phyloP scores from a whole-genome alignment of 2,329 filamentous ascomycete species.

The Pseudonectria foliicola region DNA sequence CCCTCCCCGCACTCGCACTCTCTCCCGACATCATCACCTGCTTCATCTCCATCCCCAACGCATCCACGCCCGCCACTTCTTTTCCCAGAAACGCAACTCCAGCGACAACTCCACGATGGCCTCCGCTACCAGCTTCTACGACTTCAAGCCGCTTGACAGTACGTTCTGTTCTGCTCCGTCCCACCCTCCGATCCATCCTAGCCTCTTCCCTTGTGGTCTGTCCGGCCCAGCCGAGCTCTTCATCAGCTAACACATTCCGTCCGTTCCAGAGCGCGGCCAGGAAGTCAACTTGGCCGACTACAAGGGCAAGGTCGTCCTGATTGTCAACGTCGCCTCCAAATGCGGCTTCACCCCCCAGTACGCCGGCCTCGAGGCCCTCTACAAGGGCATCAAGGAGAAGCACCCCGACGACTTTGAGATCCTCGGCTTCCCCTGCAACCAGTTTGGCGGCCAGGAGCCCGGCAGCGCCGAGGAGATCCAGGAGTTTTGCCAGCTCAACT shows the following conservation, averaged over 20 bases:
- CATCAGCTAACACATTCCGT: constrained; percentile 10
- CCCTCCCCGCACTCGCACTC: background rate
- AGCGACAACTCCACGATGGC: constrained; percentile 26
- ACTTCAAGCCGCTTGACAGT: constrained; percentile 81
- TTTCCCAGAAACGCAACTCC: background rate
- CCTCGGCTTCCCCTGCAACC: constrained; percentile 97
- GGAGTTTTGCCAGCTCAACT: constrained; percentile 85
- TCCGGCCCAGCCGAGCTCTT: background rate
- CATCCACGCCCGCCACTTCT: constrained; percentile 4
- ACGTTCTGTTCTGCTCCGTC: constrained; percentile 29
- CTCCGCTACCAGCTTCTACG: constrained; percentile 56
- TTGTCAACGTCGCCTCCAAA: constrained; percentile 98
- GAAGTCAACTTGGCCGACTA: constrained; percentile 64
- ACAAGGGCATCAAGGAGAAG: constrained; percentile 65
- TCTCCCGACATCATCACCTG: constrained; percentile 1
- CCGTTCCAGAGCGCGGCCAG: constrained; percentile 46
- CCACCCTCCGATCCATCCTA: constrained; percentile 1
- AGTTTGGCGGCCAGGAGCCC: constrained; percentile 88
- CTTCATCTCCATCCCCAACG: constrained; percentile 3
- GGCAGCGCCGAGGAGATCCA: constrained; percentile 76
- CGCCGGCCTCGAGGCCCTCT: constrained; percentile 80
- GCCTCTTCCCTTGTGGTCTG: background rate
- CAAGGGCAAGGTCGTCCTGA: constrained; percentile 86
- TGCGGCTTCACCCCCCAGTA: constrained; percentile 98
- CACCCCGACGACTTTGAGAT: constrained; percentile 74